Conservation (phyloP, 768 basidiomycete species). For the Wakefieldia striispora region DNA sequence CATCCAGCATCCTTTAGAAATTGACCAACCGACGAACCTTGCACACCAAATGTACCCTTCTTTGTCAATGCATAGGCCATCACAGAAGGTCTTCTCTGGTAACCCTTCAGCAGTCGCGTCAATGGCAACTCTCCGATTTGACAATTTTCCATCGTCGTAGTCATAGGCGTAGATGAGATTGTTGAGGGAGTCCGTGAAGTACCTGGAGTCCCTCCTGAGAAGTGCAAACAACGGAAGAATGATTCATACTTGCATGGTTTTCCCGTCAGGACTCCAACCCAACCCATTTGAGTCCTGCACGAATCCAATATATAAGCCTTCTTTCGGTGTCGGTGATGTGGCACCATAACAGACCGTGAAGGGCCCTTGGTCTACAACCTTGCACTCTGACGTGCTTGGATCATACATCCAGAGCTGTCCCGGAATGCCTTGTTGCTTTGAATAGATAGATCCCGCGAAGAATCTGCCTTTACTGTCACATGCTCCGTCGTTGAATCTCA, state of each 20-base stretch:
- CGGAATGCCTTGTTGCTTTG: conserved; percentile 46
- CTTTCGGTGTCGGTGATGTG: background rate
- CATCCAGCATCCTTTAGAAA: background rate
- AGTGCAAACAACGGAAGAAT: conserved; percentile 3
- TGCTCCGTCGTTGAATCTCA: conserved; percentile 69
- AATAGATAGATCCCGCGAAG: conserved; percentile 62
- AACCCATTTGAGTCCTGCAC: conserved; percentile 20
- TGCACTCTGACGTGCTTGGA: conserved; percentile 45
- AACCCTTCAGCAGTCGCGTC: conserved; percentile 55
- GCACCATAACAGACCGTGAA: conserved; percentile 51
- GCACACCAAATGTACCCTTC: conserved; percentile 70
- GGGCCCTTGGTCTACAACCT: conserved; percentile 57
- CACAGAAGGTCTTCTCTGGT: conserved; percentile 51
- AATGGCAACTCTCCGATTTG: conserved; percentile 55
- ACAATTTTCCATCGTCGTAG: conserved; percentile 47
- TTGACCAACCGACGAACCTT: conserved; percentile 32
- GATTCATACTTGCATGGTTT: conserved; percentile 17
- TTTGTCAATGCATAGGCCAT: conserved; percentile 64
- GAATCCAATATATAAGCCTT: background rate
- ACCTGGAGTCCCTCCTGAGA: conserved; percentile 38
- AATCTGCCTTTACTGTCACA: conserved; percentile 65
- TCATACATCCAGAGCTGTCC: conserved; percentile 62
- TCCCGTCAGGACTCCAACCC: conserved; percentile 22
- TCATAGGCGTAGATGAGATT: conserved; percentile 66
- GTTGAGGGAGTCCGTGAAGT: conserved; percentile 66